Base-by-base conservation (phyloP, 257 asterid genomes). In the Haberlea rhodopensis region DNA sequence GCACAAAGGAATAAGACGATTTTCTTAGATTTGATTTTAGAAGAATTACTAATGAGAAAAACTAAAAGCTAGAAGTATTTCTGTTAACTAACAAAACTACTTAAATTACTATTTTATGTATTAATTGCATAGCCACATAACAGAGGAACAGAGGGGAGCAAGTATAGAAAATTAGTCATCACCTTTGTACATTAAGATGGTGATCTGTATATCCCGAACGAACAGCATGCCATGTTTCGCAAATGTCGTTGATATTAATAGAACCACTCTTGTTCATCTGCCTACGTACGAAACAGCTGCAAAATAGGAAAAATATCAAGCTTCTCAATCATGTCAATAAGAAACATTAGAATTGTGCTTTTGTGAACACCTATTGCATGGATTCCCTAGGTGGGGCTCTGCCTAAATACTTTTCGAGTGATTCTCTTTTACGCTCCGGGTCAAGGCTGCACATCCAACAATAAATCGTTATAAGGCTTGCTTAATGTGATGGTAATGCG, bases 361-460 rank as follows among this genome's bases (percentile, higher is more conserved):
- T 32, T 53, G 68, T 55, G 69, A 70, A 26, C 68, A 76, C 77
- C 88, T 74, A 79, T 71, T 75, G 76, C 81, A 66, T 78, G 71
- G 74, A 84, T 72, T 83, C 80, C 46, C 62, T 81, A 63, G 86
- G 71, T 53, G 83, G 87, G 58, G 73, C 68, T 57, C 83, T 72
- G 63, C 99, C 97, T 74, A 73, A 63, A 80, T 94, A 87, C 83
- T 94, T 94, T 66, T 90, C 92, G 79, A 78, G 66, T 52, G 99
- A 94, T 74, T 94, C 99, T 62, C 82, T 87, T 86, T 86, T 87
- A 63, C 62, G 97, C 78, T 87, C 99, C 2, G 89, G 97, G 75
- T 94, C 96, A 80, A 94, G 92, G 84, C 99, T 94, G 94, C 85
- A 81, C 62, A 72, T 15, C n/a, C 23, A 63, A 65, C 53, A 70